Conservation (phyloP, 495 filamentous ascomycete genomes). For the Margaritispora aquatica region DNA sequence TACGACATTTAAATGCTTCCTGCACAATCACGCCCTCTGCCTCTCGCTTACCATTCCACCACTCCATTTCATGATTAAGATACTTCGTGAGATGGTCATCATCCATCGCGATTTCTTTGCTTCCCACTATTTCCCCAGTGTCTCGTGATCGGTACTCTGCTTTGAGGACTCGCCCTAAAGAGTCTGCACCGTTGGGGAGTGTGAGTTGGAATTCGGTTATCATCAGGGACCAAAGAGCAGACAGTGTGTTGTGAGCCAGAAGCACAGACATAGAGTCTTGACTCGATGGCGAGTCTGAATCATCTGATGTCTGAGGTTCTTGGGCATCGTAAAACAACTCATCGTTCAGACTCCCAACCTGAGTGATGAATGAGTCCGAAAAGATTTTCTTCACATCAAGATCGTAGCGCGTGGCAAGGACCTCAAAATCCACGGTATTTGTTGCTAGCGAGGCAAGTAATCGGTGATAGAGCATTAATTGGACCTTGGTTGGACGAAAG, state of each 20-base stretch:
- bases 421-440: constrained; percentile 58
- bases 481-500: constrained; percentile 73
- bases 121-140: constrained; percentile 54
- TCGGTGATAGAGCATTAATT: constrained; percentile 88
- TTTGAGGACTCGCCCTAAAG: constrained; percentile 49
- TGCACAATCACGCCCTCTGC: constrained; percentile 78
- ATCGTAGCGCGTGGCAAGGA: constrained; percentile 62
- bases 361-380: constrained; percentile 71
- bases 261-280: constrained; percentile 41
- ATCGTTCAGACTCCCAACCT: constrained; percentile 65
- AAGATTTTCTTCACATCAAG: constrained; percentile 60
- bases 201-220: constrained; percentile 48
- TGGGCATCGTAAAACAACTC: constrained; percentile 30
- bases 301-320: constrained; percentile 28
- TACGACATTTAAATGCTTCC: constrained; percentile 83
- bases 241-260: constrained; percentile 51
- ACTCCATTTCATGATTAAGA: constrained; percentile 62
- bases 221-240: constrained; percentile 60
- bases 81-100: constrained; percentile 54
- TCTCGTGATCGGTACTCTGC: constrained; percentile 54
- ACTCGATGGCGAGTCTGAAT: constrained; percentile 29
- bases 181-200: constrained; percentile 45
- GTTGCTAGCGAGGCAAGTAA: constrained; percentile 70
- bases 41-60: constrained; percentile 79
- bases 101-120: constrained; percentile 65